Percentiles rank a stretch among this genome's conserved stretches.
phyloP scores from a whole-genome alignment of 352 stramenopile species.

The Globisporangium paroecandrum region DNA sequence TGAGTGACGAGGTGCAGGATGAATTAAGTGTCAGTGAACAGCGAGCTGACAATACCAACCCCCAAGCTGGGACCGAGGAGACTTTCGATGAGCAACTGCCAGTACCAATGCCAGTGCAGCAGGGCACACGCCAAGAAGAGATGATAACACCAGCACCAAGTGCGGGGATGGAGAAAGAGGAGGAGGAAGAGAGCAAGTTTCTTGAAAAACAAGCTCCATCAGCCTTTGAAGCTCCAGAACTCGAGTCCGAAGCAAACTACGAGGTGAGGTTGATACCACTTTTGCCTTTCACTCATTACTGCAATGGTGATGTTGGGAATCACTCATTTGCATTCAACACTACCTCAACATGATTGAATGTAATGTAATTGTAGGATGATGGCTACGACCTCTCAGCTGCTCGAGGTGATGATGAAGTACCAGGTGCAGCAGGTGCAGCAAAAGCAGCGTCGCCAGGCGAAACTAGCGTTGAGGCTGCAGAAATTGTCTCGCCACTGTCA shows the following conservation, averaged over 20 bases:
- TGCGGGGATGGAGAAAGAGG: not conserved
- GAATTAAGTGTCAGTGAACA: not conserved
- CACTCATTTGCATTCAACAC: not conserved
- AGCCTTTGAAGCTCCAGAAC: not conserved
- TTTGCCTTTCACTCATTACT: not conserved
- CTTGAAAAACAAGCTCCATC: not conserved
- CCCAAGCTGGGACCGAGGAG: not conserved
- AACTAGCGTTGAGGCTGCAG: not conserved
- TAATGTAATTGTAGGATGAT: not conserved
- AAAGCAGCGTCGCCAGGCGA: not conserved
- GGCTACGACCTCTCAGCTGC: slow-evolving; percentile 1
- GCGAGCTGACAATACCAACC: too few relatives aligned
- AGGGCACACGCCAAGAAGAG: not conserved
- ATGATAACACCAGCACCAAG: not conserved
- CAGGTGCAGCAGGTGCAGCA: not conserved
- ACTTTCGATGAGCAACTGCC: not conserved
- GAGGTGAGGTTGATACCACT: not conserved
- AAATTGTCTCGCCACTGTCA: not conserved
- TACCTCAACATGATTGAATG: not conserved
- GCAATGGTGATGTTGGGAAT: too few relatives aligned
- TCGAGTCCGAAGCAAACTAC: not conserved
- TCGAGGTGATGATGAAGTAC: not conserved
- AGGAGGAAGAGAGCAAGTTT: not conserved
- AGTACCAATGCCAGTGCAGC: not conserved
- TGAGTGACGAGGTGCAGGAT: not conserved